A percentile compares a stretch with the other conserved stretches of the same genome.
These are phyloP conservation scores for Phytophthora parvispora DNA, from an alignment of 352 stramenopile species.

Conservation along the genomic window DNA sequence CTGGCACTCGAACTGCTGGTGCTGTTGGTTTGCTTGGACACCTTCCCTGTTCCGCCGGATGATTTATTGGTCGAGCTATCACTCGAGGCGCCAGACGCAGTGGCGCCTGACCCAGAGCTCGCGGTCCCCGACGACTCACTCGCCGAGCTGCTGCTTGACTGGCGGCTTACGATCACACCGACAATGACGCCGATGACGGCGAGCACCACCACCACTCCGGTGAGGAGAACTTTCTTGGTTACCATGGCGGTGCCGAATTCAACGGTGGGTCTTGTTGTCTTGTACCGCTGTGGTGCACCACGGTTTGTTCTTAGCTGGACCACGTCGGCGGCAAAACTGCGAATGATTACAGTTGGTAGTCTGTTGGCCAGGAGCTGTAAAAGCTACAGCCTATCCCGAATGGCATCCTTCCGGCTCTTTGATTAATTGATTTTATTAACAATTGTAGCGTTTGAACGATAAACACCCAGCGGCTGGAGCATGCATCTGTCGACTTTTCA, in stretches of 20 bases:
- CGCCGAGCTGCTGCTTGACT: background rate
- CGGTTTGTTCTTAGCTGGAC: background rate
- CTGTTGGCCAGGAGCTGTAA: background rate
- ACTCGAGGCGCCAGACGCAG: background rate
- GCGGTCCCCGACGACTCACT: background rate
- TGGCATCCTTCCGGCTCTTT: background rate
- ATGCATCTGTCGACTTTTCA: background rate
- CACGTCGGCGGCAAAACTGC: background rate
- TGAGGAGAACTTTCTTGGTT: background rate
- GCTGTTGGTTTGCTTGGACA: background rate
- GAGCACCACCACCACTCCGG: background rate
- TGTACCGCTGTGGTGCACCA: background rate
- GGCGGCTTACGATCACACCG: background rate
- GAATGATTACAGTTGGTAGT: background rate
- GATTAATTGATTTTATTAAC: background rate
- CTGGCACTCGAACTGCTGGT: background rate
- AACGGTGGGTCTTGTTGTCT: background rate
- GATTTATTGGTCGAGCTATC: background rate
- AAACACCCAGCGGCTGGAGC: background rate
- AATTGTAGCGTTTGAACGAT: background rate
- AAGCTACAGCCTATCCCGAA: background rate
- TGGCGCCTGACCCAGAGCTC: background rate
- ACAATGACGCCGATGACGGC: slow-evolving; percentile 1
- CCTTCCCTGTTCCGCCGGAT: background rate
- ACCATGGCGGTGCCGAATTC: background rate